Conservation (phyloP, 805 yeast species). For the Tetrapisispora fleetii region DNA sequence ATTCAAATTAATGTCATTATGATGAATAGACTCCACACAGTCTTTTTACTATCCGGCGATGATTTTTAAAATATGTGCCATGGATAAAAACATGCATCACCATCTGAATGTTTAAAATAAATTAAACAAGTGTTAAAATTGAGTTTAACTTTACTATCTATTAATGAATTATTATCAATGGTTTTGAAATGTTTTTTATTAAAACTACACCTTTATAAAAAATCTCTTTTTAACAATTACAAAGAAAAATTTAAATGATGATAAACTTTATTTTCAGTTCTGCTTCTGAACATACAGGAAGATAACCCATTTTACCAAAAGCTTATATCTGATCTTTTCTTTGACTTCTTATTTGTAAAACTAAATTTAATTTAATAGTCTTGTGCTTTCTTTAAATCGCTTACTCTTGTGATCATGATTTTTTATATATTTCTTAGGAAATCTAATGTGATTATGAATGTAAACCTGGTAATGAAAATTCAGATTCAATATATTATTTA, state of each 20-base stretch:
- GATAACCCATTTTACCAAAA: slow-evolving; percentile 64
- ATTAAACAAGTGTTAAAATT: slow-evolving; percentile 2
- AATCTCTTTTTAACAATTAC: slow-evolving; percentile 24
- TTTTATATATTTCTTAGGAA: no score
- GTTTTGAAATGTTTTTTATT: not conserved
- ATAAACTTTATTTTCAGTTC: slow-evolving; percentile 61
- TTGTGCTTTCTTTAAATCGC: no score
- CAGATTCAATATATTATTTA: no score
- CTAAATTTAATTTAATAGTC: no score
- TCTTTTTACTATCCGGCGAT: slow-evolving; percentile 32
- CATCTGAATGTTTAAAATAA: slow-evolving; percentile 53
- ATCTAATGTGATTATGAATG: no score
- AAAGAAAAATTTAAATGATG: slow-evolving; percentile 20
- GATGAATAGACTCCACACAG: slow-evolving; percentile 34
- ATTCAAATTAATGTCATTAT: slow-evolving; percentile 6
- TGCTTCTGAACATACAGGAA: slow-evolving; percentile 89
- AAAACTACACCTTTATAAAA: slow-evolving; percentile 40
- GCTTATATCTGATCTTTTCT: slow-evolving; percentile 34
- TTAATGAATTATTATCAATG: not conserved
- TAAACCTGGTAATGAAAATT: no score
- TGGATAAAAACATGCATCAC: slow-evolving; percentile 91
- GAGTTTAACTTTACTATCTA: not conserved
- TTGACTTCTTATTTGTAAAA: not conserved
- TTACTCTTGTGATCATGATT: no score
- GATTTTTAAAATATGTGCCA: slow-evolving; percentile 53